Evolutionary conservation across 768 basidiomycete species (phyloP).

Genomic region (Psilocybe subaeruginosa): DNA sequence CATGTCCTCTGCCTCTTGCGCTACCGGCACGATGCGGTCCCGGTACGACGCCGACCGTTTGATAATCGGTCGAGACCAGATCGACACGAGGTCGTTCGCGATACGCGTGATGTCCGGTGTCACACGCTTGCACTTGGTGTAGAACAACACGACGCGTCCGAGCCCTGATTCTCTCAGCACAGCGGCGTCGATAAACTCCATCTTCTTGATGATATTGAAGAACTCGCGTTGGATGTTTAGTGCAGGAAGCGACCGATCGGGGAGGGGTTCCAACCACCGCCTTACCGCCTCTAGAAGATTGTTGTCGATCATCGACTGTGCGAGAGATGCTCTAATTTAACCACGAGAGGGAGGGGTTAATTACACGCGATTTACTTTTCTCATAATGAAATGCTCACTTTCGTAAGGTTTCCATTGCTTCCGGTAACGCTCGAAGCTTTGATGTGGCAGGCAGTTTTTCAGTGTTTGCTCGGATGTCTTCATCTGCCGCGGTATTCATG

Average conservation of each 20-base stretch:
- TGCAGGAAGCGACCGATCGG: conserved; percentile 90
- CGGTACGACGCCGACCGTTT: conserved; percentile 85
- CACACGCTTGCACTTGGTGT: conserved; percentile 93
- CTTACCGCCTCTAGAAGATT: conserved; percentile 90
- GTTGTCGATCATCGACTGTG: conserved; percentile 94
- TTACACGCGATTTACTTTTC: conserved; percentile 14
- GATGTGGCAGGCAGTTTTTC: conserved; percentile 81
- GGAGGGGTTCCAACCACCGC: conserved; percentile 93
- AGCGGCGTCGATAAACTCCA: conserved; percentile 89
- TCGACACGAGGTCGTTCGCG: conserved; percentile 81
- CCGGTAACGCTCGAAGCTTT: conserved; percentile 84
- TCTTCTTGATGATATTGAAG: conserved; percentile 80
- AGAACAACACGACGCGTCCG: conserved; percentile 90
- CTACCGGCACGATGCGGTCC: conserved; percentile 69
- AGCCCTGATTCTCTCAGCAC: conserved; percentile 91
- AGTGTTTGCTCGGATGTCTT: conserved; percentile 79
- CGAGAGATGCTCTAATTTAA: conserved; percentile 70
- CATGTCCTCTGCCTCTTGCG: conserved; percentile 41
- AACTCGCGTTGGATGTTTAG: conserved; percentile 95
- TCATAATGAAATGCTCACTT: conserved; percentile 54
- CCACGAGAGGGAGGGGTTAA: conserved; percentile 1
- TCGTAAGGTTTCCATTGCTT: conserved; percentile 90
- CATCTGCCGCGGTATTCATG: conserved; percentile 87
- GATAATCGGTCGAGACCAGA: conserved; percentile 91
- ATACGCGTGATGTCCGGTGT: conserved; percentile 78